Conservation (phyloP, 2,329 filamentous ascomycete genomes). For the Teratosphaeria zuluensis region DNA sequence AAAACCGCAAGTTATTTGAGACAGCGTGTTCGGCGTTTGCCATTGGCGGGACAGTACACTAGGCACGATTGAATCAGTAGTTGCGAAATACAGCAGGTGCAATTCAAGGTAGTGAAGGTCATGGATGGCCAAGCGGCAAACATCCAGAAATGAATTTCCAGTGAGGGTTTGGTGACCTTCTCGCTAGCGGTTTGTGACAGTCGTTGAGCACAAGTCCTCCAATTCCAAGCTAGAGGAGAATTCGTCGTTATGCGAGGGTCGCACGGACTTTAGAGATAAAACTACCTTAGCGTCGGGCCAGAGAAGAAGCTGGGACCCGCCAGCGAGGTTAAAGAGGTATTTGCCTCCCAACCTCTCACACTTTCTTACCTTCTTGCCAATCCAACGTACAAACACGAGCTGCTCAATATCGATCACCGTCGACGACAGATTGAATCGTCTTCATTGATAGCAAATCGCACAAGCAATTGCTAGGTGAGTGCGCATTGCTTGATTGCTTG, state of each 20-base stretch:
- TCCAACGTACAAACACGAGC: neutral
- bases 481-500: neutral
- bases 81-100: neutral
- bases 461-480: neutral
- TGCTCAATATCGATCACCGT: neutral
- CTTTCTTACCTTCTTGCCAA: neutral
- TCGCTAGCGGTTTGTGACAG: neutral
- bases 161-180: neutral
- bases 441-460: conserved; percentile 1
- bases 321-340: neutral
- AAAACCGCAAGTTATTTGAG: neutral
- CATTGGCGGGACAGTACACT: neutral
- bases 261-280: neutral
- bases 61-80: neutral
- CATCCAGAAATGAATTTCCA: neutral
- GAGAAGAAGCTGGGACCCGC: neutral
- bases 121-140: neutral
- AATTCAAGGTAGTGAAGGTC: neutral
- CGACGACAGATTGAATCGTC: neutral
- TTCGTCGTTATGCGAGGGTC: neutral
- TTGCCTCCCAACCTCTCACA: neutral
- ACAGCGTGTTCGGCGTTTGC: neutral
- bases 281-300: neutral
- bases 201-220: neutral
- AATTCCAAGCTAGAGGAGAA: neutral